These are phyloP conservation scores for Euryodendron excelsum DNA, from an alignment of 148 eudicot genomes.

Conservation along the genomic window DNA sequence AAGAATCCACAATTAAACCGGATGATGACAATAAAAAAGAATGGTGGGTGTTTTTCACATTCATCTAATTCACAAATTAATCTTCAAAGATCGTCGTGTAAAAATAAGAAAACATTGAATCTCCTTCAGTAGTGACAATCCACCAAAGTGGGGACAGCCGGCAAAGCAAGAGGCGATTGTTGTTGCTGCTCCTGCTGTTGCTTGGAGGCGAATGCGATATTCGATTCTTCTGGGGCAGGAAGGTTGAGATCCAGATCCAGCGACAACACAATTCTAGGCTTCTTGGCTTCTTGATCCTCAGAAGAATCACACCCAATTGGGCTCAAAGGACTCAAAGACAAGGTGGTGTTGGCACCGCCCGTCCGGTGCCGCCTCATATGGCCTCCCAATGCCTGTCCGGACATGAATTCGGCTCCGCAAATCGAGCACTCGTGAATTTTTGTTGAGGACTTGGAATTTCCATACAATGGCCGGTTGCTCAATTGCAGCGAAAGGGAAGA, in stretches of 20 bases:
- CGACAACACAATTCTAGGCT: slow-evolving; percentile 13
- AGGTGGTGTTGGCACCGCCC: slow-evolving; percentile 11
- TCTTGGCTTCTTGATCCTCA: not conserved
- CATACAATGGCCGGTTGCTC: slow-evolving; percentile 10
- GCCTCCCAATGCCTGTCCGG: slow-evolving; percentile 65
- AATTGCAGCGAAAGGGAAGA: slow-evolving; percentile 16
- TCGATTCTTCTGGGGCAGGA: slow-evolving; percentile 39
- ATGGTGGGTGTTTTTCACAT: slow-evolving; percentile 10
- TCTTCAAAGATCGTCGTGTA: not conserved
- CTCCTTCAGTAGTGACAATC: slow-evolving; percentile 51
- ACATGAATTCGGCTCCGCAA: slow-evolving; percentile 55
- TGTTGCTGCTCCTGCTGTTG: not conserved
- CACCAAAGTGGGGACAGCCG: slow-evolving; percentile 45
- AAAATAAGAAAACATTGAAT: not conserved
- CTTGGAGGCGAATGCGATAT: slow-evolving; percentile 12
- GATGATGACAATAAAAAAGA: slow-evolving; percentile 5
- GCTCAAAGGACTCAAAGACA: slow-evolving; percentile 15
- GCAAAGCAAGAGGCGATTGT: slow-evolving; percentile 26
- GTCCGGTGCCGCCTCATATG: slow-evolving; percentile 65
- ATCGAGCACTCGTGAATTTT: slow-evolving; percentile 59
- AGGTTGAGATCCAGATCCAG: slow-evolving; percentile 55
- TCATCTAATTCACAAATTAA: not conserved
- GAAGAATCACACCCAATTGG: too few relatives aligned
- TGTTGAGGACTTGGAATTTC: slow-evolving; percentile 10
- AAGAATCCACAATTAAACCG: not conserved